Percentiles rank a stretch among this genome's conserved stretches.
These are phyloP conservation scores for Candida sp. DNA, from an alignment of 1,139 yeast genomes.

Conservation along the genomic window DNA sequence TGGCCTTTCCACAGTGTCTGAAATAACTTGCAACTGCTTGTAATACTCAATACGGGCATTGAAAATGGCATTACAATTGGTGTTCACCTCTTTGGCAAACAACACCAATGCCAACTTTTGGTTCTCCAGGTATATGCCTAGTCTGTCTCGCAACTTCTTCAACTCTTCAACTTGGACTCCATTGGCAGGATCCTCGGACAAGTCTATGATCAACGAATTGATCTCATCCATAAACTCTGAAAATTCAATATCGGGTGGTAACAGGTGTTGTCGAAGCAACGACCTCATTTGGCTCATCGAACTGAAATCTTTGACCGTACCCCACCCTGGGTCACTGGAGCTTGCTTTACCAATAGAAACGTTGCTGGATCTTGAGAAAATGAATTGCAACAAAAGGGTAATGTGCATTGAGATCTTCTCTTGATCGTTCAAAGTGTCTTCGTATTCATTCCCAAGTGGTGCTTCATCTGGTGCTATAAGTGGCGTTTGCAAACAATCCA, in stretches of 20 bases:
- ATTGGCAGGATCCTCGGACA: slow-evolving; percentile 4
- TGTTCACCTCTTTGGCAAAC: slow-evolving; percentile 52
- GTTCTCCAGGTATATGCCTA: slow-evolving; percentile 39
- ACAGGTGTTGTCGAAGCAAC: too few species aligned
- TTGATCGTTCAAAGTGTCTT: slow-evolving; percentile 72
- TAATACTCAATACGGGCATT: slow-evolving; percentile 83
- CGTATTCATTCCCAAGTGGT: slow-evolving; percentile 82
- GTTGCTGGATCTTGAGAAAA: slow-evolving; percentile 56
- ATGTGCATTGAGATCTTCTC: slow-evolving; percentile 69
- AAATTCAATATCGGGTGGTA: background rate
- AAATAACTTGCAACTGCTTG: slow-evolving; percentile 81
- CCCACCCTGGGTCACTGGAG: background rate
- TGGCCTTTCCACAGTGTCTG: slow-evolving; percentile 68
- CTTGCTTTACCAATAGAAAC: slow-evolving; percentile 15
- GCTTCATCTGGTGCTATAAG: slow-evolving; percentile 47
- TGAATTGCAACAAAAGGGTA: slow-evolving; percentile 58
- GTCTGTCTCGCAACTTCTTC: slow-evolving; percentile 23
- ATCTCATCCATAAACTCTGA: background rate
- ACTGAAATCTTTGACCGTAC: background rate
- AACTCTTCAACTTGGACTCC: slow-evolving; percentile 25
- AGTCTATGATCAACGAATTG: slow-evolving; percentile 8
- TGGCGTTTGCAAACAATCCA: slow-evolving; percentile 48
- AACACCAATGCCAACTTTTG: slow-evolving; percentile 43
- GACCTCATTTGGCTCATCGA: background rate
- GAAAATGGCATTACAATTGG: slow-evolving; percentile 65